phyloP scores from a whole-genome alignment of 306 rosid genomes.

The Cucurbita moschata region DNA sequence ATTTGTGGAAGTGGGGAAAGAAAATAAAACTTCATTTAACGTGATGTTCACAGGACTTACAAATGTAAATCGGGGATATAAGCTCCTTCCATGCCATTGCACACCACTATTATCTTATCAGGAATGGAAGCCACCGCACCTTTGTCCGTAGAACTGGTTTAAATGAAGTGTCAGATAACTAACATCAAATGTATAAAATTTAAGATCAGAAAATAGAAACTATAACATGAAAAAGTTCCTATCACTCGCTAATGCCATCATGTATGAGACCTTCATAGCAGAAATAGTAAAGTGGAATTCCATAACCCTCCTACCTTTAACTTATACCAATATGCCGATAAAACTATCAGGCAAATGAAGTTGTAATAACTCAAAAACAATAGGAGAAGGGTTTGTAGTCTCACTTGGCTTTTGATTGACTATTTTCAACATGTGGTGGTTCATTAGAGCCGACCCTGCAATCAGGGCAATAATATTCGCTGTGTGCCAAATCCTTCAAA shows the following conservation, averaged over 20 bases:
- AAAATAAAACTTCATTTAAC: neutral
- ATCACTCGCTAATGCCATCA: neutral
- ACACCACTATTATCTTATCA: conserved; percentile 58
- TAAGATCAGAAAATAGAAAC: neutral
- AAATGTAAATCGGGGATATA: conserved; percentile 68
- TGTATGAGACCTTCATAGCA: neutral
- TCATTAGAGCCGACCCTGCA: conserved; percentile 48
- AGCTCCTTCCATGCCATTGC: conserved; percentile 90
- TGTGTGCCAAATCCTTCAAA: conserved; percentile 59
- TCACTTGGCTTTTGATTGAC: conserved; percentile 40
- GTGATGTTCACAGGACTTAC: conserved; percentile 36
- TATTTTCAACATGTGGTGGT: conserved; percentile 20
- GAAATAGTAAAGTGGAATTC: neutral
- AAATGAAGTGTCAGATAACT: neutral
- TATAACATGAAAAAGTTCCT: neutral
- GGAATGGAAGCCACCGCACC: conserved; percentile 24
- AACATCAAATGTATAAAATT: neutral
- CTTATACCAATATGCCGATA: neutral
- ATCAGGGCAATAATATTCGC: conserved; percentile 80
- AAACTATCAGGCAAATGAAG: neutral
- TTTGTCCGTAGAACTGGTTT: conserved; percentile 38
- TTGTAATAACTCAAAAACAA: neutral
- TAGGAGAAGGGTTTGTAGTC: neutral
- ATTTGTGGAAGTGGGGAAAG: neutral
- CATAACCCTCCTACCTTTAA: neutral